Percentiles rank a stretch among this genome's conserved stretches.
Conservation (phyloP, 177 flowering plant species). For the Vitis hybrid region DNA sequence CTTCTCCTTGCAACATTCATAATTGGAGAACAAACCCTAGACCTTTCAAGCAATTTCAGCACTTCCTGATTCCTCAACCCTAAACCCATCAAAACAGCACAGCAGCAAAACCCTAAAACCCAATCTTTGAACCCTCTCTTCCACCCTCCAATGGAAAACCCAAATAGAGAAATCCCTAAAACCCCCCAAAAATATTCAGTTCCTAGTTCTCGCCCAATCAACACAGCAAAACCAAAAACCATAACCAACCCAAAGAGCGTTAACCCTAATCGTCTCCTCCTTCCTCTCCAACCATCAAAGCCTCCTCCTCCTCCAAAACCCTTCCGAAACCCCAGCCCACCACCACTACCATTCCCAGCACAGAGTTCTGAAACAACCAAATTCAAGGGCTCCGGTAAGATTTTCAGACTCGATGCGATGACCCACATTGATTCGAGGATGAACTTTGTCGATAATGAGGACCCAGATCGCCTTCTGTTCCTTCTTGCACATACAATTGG, state of each 20-base stretch:
- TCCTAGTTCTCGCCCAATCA: conserved; percentile 22
- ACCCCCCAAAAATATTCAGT: conserved; percentile 21
- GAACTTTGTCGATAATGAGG: conserved; percentile 15
- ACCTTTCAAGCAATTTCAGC: conserved; percentile 18
- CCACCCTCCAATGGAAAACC: conserved; percentile 17
- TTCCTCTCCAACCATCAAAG: conserved; percentile 32
- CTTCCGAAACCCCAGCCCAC: conserved; percentile 27
- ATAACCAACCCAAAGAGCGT: conserved; percentile 16
- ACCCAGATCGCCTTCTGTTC: conserved; percentile 29
- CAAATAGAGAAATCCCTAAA: conserved; percentile 30
- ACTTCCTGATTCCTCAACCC: conserved; percentile 29
- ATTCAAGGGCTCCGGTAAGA: conserved; percentile 47
- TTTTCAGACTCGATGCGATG: conserved; percentile 33
- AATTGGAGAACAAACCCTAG: conserved; percentile 17
- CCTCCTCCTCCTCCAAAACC: conserved; percentile 37
- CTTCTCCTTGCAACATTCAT: conserved; percentile 13
- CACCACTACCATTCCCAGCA: conserved; percentile 35
- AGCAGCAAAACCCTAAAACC: conserved; percentile 33
- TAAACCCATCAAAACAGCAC: conserved; percentile 29
- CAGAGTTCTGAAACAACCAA: conserved; percentile 33
- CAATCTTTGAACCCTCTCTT: conserved; percentile 25
- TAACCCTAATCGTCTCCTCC: conserved; percentile 15
- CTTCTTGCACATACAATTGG: conserved; percentile 33
- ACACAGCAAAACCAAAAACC: conserved; percentile 21
- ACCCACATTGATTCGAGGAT: conserved; percentile 24